phyloP scores from a whole-genome alignment of 495 filamentous ascomycete genomes.

The Lasiosphaeriaceae sp. region DNA sequence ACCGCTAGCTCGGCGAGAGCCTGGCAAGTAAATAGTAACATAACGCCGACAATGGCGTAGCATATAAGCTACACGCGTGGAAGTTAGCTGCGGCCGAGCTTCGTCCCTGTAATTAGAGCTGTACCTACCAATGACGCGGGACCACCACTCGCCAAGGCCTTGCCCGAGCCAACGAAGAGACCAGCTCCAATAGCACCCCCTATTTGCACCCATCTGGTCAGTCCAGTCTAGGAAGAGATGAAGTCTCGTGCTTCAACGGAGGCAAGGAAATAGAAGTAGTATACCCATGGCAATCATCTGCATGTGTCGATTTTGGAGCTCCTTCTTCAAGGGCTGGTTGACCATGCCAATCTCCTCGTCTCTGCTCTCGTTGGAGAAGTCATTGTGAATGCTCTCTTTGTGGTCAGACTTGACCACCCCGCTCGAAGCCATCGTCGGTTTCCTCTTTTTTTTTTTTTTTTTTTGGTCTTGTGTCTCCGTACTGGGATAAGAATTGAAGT shows the following conservation, averaged over 20 bases:
- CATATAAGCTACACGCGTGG: conserved; percentile 49
- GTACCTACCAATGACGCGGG: conserved; percentile 48
- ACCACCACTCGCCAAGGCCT: conserved; percentile 47
- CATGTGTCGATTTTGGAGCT: conserved; percentile 53
- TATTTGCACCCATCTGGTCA: conserved; percentile 19
- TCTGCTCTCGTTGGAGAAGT: too few species aligned
- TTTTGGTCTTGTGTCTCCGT: too few species aligned
- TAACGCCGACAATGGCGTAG: conserved; percentile 43
- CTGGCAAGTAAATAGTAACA: conserved; percentile 47
- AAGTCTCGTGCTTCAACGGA: background rate
- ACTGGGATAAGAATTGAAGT: too few species aligned
- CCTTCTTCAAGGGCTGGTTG: conserved; percentile 19
- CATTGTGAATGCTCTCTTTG: too few species aligned
- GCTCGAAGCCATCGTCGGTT: too few species aligned
- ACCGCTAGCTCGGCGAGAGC: conserved; percentile 66
- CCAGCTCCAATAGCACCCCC: conserved; percentile 56
- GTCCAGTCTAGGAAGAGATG: background rate
- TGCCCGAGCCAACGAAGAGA: conserved; percentile 54
- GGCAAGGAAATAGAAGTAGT: conserved; percentile 64
- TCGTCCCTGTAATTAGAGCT: background rate
- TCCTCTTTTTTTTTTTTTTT: too few species aligned
- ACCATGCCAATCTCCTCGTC: too few species aligned
- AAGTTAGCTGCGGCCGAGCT: conserved; percentile 50
- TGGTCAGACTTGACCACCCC: too few species aligned
- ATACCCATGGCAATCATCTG: conserved; percentile 73